A percentile compares a stretch with the other conserved stretches of the same genome.
These are phyloP conservation scores for Rhizoclosmatium sp. DNA, from an alignment of 192 early-diverging fungal genomes.

Conservation along the genomic window DNA sequence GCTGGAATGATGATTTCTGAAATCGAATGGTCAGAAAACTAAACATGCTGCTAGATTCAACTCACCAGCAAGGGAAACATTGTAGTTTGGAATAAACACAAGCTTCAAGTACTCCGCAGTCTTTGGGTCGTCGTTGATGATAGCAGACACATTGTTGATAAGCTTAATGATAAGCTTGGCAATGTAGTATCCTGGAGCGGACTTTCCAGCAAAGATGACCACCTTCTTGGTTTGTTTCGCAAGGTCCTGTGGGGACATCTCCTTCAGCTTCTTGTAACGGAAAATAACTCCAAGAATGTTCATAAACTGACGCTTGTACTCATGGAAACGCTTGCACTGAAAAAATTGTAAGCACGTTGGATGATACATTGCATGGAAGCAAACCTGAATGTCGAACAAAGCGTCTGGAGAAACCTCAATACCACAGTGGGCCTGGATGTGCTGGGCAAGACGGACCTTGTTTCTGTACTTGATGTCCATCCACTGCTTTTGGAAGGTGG, in stretches of 20 bases:
- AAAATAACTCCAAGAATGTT: conserved; percentile 96
- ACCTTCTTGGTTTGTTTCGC: conserved; percentile 80
- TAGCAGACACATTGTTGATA: conserved; percentile 91
- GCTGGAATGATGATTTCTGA: conserved; percentile 93
- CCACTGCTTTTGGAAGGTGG: conserved; percentile 83
- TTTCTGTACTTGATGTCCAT: conserved; percentile 89
- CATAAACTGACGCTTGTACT: conserved; percentile 99
- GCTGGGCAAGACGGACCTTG: conserved; percentile 87
- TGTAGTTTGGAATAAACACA: conserved; percentile 98
- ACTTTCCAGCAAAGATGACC: conserved; percentile 96
- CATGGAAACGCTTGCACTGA: conserved; percentile 95
- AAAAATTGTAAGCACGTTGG: conserved; percentile 10
- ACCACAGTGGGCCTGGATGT: conserved; percentile 75
- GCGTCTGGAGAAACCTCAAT: conserved; percentile 85
- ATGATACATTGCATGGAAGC: conserved; percentile 12
- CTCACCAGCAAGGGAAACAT: conserved; percentile 85
- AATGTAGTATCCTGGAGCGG: conserved; percentile 97
- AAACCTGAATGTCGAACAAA: conserved; percentile 91
- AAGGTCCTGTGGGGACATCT: conserved; percentile 73
- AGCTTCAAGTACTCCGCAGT: conserved; percentile 88
- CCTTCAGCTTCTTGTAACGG: conserved; percentile 87
- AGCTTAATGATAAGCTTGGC: conserved; percentile 99
- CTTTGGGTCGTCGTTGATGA: conserved; percentile 85
- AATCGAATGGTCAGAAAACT: neutral
- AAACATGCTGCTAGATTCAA: neutral